Evolutionary conservation across 1,284 basidiomycete genomes (phyloP), one percentile per base, ranked within the genome.

Genomic region (Ganoderma resinaceum): DNA sequence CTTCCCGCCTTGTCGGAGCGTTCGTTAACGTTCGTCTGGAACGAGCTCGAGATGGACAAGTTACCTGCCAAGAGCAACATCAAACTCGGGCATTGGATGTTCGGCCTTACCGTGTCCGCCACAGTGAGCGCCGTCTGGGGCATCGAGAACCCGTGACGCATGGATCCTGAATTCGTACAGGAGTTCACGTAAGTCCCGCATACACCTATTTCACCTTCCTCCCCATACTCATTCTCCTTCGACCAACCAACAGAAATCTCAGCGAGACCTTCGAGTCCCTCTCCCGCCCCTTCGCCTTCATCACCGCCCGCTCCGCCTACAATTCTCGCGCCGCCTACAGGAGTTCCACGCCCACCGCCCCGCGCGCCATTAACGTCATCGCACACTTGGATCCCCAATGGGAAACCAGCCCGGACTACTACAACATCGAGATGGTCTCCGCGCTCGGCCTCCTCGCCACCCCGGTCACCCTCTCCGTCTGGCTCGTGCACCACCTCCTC

Each of bases 361-460:
- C 46, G 46, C 23, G 23, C 46, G 46, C 23, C 23, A 49, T 49
- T 23, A 49, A 49, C 46, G 46, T 49, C 46, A 49, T 49, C 23
- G 46, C 46, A 1, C 46, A 49, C 9, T 49, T 23, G 0, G 46
- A 49, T 14, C 46, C 46, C 46, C 23, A 49, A 49, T 49, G 46
- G 46, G 46, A 49, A 11, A 49, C 46, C 23, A 49, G 14, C 46
- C 46, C 46, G 2, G 46, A 49, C 46, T 49, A 49, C 46, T 49
- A 26, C 46, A 26, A 23, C 46, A 49, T 49, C 46, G 46, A 49
- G 23, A 23, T 49, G 23, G 46, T 49, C 46, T 49, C 46, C 11
- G 46, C 46, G 11, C 46, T 49, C 46, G 46, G 46, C 46, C 46
- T 49, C 46, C 46, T 49, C 46, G 46, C 46, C 46, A 49, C 46